These are phyloP conservation scores for Sclerotinia spermophila DNA, from an alignment of 2,329 filamentous ascomycete species.

Conservation along the genomic window DNA sequence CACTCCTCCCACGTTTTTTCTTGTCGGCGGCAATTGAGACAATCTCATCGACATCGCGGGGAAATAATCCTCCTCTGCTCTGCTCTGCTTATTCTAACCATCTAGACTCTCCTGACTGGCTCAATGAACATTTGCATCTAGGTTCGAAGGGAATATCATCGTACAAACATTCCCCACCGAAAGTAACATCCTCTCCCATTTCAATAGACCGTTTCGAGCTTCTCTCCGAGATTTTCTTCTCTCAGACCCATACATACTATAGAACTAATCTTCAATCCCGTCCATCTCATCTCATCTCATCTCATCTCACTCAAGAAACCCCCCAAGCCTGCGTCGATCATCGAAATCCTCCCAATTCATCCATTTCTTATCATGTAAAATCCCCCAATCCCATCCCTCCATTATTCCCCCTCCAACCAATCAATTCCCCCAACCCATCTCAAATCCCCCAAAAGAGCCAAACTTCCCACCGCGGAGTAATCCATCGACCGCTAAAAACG, in stretches of 20 bases:
- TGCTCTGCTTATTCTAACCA: background rate
- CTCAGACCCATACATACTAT: background rate
- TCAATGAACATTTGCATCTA: background rate
- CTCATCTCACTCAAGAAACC: background rate
- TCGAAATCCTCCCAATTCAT: background rate
- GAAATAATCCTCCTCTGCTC: slow-evolving; percentile 10
- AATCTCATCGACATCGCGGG: slow-evolving; percentile 13
- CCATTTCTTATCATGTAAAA: background rate
- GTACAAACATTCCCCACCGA: background rate
- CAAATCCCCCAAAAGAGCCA: background rate
- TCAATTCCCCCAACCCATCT: background rate
- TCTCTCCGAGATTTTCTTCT: background rate
- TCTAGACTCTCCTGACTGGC: background rate
- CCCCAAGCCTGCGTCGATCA: background rate
- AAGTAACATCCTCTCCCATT: background rate
- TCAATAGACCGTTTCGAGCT: background rate
- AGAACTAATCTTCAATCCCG: background rate
- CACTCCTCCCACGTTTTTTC: background rate
- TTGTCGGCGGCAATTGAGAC: slow-evolving; percentile 14
- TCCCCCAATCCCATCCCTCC: background rate
- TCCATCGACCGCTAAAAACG: background rate
- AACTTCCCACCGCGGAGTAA: background rate
- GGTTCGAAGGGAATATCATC: background rate
- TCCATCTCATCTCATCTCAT: background rate
- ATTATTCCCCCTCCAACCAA: background rate